Evolutionary conservation across 1,284 basidiomycete species (phyloP), one percentile per base, ranked within the genome.

Genomic region (Calocybe gambosa): DNA sequence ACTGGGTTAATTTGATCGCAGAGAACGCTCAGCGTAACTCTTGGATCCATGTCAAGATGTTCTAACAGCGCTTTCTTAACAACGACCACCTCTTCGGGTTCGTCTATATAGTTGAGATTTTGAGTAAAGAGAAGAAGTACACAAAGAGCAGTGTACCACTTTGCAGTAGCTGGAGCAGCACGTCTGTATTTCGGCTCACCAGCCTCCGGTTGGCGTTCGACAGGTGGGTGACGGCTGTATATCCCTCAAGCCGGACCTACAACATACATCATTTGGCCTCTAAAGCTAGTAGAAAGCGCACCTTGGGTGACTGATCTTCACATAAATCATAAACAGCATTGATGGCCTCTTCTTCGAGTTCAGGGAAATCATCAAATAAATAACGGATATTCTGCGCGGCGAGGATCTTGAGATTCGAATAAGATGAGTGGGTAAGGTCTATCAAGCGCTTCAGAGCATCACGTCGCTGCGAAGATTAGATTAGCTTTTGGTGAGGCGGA

Each of bases 251-350:
- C 20, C 83, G 77, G 25, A 85, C 79, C 83, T 86, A 44, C n/a
- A 45, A 33, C 35, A 44, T 33, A 25, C n/a, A 29, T 53, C 15
- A 59, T 47, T 46, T 40, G 19, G 39, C 3, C 15, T 20, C 23
- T 18, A 38, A 45, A 23, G 34, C 18, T 4, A 46, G 34, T 29
- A 20, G 19, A 16, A 31, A 46, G 10, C 67, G 51, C 55, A 81
- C 82, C 55, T 67, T 66, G n/a, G 71, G 57, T 41, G 73, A 71
- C 39, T 74, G 74, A 64, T 87, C 84, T 60, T 86, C 83, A 57
- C 83, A 86, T 1, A 87, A 64, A 62, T 86, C 83, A 55, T 86
- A 87, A 18, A 86, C 73, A 16, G 81, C 78, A 53, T 86, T 82
- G 56, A 86, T 83, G 4, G 80, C 80, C 21, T 76, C 76, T 55